Base-by-base conservation (phyloP, 2,329 filamentous ascomycete species). In the Byssothecium circinans region DNA sequence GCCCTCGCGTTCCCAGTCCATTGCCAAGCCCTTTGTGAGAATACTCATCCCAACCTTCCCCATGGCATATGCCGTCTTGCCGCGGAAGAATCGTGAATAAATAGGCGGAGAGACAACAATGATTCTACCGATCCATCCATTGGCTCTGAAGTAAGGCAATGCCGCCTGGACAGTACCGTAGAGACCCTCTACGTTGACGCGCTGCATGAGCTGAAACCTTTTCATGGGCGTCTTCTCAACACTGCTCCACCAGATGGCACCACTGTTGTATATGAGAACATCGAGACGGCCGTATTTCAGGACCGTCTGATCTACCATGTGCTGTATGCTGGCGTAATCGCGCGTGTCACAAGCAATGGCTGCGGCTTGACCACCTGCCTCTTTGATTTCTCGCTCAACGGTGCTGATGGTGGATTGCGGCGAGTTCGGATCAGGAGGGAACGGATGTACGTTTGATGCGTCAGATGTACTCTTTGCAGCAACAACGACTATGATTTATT, bases 31-130 rank as follows among this genome's bases (percentile, higher is more conserved):
- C 65, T 89, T 89, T 0, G 87, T 89, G 36, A 95, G 67, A 3
- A 92, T 87, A 60, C 82, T 87, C 89, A 95, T 95, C 36, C 78
- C 88, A 2, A 92, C 80, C 65, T 94, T 94, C 53, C 79, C 80
- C 71, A 84, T 81, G 0, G 90, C 88, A 72, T 95, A 95, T 12
- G 87, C 88, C 1, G 89, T 88, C 78, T 95, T 95, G 10, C 89
- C 90, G 18, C 87, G 75, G 69, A 94, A 91, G 71, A 95, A 95
- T 23, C 90, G 79, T 53, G 83, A 87, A 70, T 95, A 95, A 47
- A 95, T 91, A 1, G 89, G 89, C 19, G 90, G 90, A 62, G 84
- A 88, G 45, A 95, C 86, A 45, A 94, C 87, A 37, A 95, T 75
- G 52, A 95, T 82, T 20, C 89, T 73, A 0, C 84, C 87, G 20